These are phyloP conservation scores for Aspergillus spinulosporus DNA, from an alignment of 2,329 filamentous ascomycete genomes.

Conservation along the genomic window DNA sequence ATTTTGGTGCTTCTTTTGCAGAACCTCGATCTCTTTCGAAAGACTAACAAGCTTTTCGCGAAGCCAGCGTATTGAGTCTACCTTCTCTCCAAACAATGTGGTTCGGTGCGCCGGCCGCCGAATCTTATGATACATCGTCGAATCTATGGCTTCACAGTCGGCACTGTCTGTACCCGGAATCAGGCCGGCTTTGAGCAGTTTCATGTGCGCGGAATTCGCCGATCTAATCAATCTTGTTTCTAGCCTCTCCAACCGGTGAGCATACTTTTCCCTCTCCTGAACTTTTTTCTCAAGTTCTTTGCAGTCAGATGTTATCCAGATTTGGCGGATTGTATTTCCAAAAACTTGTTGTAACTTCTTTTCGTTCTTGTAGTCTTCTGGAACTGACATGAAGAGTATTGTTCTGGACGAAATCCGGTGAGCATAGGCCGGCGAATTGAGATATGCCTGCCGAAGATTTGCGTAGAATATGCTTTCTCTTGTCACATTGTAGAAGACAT, in stretches of 20 bases:
- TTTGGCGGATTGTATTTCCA: slow-evolving; percentile 72
- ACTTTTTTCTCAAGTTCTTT: slow-evolving; percentile 76
- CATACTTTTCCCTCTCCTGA: slow-evolving; percentile 73
- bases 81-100: slow-evolving; percentile 74
- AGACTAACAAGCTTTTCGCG: slow-evolving; percentile 71
- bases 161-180: slow-evolving; percentile 24
- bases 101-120: slow-evolving; percentile 72
- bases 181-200: slow-evolving; percentile 50
- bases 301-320: slow-evolving; percentile 81
- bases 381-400: slow-evolving; percentile 84
- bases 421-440: slow-evolving; percentile 79
- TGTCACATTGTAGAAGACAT: slow-evolving; percentile 82
- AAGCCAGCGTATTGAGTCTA: slow-evolving; percentile 87
- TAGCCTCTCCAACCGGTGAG: slow-evolving; percentile 77
- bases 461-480: slow-evolving; percentile 89
- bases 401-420: slow-evolving; percentile 85
- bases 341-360: slow-evolving; percentile 74
- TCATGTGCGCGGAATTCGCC: slow-evolving; percentile 69
- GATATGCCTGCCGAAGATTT: slow-evolving; percentile 86
- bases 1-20: slow-evolving; percentile 64
- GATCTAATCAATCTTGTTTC: slow-evolving; percentile 81
- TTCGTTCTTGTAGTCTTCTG: slow-evolving; percentile 73
- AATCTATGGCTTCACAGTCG: slow-evolving; percentile 32
- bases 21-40: slow-evolving; percentile 66
- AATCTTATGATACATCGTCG: slow-evolving; percentile 34